phyloP scores from a whole-genome alignment of 768 basidiomycete species.

The Lactarius quietus region DNA sequence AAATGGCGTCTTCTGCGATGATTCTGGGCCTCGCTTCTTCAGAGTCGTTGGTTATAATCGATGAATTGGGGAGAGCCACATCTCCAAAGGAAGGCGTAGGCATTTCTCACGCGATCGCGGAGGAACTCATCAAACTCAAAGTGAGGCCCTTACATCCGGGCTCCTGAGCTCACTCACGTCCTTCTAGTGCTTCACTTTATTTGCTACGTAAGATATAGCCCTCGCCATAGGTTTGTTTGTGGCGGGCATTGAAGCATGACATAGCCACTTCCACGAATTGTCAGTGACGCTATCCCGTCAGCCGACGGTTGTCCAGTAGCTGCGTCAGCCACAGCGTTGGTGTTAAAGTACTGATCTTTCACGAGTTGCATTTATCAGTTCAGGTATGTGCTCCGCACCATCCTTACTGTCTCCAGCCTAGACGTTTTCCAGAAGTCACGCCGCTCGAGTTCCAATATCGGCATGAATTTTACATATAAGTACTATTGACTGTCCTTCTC shows the following conservation, averaged over 20 bases:
- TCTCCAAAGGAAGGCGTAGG: slow-evolving; percentile 79
- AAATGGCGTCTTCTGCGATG: slow-evolving; percentile 92
- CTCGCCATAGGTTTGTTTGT: neutral
- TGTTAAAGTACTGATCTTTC: slow-evolving; percentile 7
- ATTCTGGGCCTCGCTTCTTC: slow-evolving; percentile 76
- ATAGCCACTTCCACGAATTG: slow-evolving; percentile 79
- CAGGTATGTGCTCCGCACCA: neutral
- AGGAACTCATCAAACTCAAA: slow-evolving; percentile 67
- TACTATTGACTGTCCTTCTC: slow-evolving; percentile 28
- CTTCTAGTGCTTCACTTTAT: slow-evolving; percentile 77
- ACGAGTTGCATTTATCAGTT: slow-evolving; percentile 64
- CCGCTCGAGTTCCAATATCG: slow-evolving; percentile 53
- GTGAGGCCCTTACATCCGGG: slow-evolving; percentile 38
- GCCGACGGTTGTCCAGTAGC: slow-evolving; percentile 79
- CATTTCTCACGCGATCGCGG: slow-evolving; percentile 81
- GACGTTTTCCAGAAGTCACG: slow-evolving; percentile 45
- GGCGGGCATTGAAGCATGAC: neutral
- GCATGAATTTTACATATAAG: slow-evolving; percentile 79
- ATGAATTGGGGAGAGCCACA: slow-evolving; percentile 93
- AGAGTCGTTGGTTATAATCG: slow-evolving; percentile 76
- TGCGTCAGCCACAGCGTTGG: slow-evolving; percentile 8
- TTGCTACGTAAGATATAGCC: slow-evolving; percentile 66
- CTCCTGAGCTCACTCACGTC: slow-evolving; percentile 3
- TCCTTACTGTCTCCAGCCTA: neutral
- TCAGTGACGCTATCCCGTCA: slow-evolving; percentile 68